A percentile compares a stretch with the other conserved stretches of the same genome.
phyloP scores from a whole-genome alignment of 306 rosid genomes.

The Corylus americana region DNA sequence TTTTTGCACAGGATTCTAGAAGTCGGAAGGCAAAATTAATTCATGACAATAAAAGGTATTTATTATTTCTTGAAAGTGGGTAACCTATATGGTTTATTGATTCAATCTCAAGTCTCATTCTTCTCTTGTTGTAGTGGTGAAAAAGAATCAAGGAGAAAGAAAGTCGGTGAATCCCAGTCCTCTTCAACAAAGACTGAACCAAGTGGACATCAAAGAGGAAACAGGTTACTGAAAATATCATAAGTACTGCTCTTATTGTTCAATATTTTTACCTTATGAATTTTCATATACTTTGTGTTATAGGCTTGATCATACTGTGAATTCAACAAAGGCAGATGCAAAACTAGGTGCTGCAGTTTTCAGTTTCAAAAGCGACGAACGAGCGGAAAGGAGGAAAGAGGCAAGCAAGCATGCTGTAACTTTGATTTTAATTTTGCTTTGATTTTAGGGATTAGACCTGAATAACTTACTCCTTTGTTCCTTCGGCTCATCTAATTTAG shows the following conservation, averaged over 20 bases:
- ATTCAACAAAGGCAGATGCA: constrained; percentile 39
- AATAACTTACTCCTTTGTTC: constrained; percentile 24
- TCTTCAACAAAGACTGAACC: constrained; percentile 38
- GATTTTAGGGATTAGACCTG: constrained; percentile 15
- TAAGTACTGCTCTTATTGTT: constrained; percentile 8
- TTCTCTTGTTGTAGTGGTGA: constrained; percentile 32
- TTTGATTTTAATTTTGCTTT: constrained; percentile 8
- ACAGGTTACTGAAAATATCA: constrained; percentile 47
- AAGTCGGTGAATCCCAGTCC: constrained; percentile 36
- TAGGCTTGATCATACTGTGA: constrained; percentile 36
- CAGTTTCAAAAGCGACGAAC: constrained; percentile 49
- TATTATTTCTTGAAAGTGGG: constrained; percentile 21
- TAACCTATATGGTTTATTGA: constrained; percentile 17
- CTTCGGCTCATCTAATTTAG: constrained; percentile 35
- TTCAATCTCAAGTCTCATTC: constrained; percentile 29
- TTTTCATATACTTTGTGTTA: constrained; percentile 9
- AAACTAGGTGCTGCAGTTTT: constrained; percentile 46
- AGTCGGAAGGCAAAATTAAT: constrained; percentile 30
- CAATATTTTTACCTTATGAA: constrained; percentile 8
- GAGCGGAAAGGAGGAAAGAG: constrained; percentile 79
- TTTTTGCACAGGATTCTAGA: constrained; percentile 50
- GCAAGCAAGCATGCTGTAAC: constrained; percentile 31
- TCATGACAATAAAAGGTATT: constrained; percentile 51
- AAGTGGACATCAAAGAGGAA: constrained; percentile 36
- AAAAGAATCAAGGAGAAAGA: constrained; percentile 37